These are phyloP conservation scores for Symbiodinium natans DNA, from an alignment of 73 alveolate genomes.

Conservation along the genomic window DNA sequence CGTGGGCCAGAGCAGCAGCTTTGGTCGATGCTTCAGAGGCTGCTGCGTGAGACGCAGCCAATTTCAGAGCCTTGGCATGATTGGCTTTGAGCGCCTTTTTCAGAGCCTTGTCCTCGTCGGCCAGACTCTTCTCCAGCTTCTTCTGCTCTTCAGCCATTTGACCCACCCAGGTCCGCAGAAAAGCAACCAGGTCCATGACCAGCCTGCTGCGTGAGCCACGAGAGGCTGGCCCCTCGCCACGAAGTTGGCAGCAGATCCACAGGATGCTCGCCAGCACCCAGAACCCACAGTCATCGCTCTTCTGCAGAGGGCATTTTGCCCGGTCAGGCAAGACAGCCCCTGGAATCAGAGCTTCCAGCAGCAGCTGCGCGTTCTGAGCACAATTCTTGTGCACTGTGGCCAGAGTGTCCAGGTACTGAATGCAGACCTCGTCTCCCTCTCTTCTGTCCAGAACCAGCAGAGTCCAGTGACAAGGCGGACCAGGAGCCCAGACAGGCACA, in stretches of 20 bases:
- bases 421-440: not conserved
- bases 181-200: not conserved
- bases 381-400: not conserved
- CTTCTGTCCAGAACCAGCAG: not conserved
- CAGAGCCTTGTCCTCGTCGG: not conserved
- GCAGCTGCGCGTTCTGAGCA: not conserved
- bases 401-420: not conserved
- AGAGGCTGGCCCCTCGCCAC: not conserved
- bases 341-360: not conserved
- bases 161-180: not conserved
- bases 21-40: no score
- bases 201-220: not conserved
- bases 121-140: not conserved
- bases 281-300: conserved; percentile 27
- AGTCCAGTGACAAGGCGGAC: not conserved
- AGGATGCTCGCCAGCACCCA: conserved; percentile 10
- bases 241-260: not conserved
- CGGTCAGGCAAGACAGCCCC: not conserved
- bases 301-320: not conserved
- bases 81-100: not conserved
- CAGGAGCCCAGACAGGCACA: not conserved
- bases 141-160: not conserved
- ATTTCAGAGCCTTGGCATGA: no score
- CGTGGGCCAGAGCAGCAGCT: no score
- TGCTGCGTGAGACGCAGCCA: no score